Base-by-base conservation (phyloP, 495 filamentous ascomycete genomes). In the Penicillium macrosclerotiorum region DNA sequence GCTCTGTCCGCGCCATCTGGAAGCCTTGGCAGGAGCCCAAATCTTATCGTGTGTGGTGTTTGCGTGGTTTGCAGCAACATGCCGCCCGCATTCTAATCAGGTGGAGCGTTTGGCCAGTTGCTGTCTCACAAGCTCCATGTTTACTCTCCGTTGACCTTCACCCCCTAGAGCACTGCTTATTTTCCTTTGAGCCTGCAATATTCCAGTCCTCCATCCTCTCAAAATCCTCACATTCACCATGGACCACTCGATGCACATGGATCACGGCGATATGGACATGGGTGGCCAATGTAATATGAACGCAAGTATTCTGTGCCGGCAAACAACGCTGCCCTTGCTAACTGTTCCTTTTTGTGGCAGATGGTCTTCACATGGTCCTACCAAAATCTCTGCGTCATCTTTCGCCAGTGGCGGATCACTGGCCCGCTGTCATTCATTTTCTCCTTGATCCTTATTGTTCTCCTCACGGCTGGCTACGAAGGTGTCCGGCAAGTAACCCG, bases 291-390 rank as follows among this genome's bases (percentile, higher is more conserved):
- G 90, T 78, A 88, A 69, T 63, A 97, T 95, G 89, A 93, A 88
- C 59, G 89, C 88, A 66, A 58, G 79, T 48, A 32, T 16, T 49
- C 11, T 26, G n/a, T n/a, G n/a, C n/a, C n/a, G n/a, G n/a, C n/a
- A n/a, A n/a, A n/a, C n/a, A n/a, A n/a, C n/a, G n/a, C n/a, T 7
- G 1, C 22, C 42, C 44, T 33, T 26, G 33, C 46, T 45, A 36
- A 43, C 2, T 34, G 14, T 4, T 22, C 13, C 13, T 6, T 17
- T 25, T 23, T 12, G n/a, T 22, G 13, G 11, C 50, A 94, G 89
- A 97, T 96, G 92, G 80, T 96, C 25, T 98, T 98, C 68, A 98
- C 90, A 40, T 97, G 93, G 94, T 78, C 86, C 55, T 90, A 89
- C 13, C 74, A 80, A 34, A 81, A 96, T 67, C 86, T 98, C 47